Evolutionary conservation across 257 asterid genomes (phyloP).

Genomic region (Gentiana dahurica): DNA sequence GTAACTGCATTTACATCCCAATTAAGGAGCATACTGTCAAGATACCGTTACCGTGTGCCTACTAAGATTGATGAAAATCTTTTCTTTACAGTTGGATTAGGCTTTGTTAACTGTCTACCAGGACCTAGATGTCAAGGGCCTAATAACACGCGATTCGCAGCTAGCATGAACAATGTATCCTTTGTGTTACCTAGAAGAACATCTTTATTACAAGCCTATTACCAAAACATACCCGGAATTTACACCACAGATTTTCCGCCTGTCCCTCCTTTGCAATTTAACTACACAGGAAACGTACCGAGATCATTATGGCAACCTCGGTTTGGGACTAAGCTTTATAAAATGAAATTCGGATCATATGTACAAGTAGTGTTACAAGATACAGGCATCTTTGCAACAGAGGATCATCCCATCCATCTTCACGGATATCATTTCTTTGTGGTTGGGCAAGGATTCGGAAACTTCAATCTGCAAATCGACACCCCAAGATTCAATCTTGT

Average conservation of each 20-base stretch:
- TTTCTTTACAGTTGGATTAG: slow-evolving; percentile 40
- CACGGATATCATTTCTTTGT: slow-evolving; percentile 27
- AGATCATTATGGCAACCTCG: slow-evolving; percentile 24
- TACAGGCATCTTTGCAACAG: slow-evolving; percentile 19
- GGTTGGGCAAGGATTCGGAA: slow-evolving; percentile 22
- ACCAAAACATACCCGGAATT: slow-evolving; percentile 20
- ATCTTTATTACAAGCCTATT: slow-evolving; percentile 35
- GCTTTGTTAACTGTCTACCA: slow-evolving; percentile 22
- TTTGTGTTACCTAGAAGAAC: slow-evolving; percentile 30
- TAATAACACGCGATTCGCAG: slow-evolving; percentile 27
- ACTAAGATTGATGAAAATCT: slow-evolving; percentile 18
- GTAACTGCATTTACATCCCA: slow-evolving; percentile 18
- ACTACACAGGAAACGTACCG: slow-evolving; percentile 23
- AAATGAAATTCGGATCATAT: slow-evolving; percentile 16
- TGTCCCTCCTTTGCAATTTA: slow-evolving; percentile 22
- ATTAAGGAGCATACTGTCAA: slow-evolving; percentile 13
- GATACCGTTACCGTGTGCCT: slow-evolving; percentile 19
- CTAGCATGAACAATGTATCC: slow-evolving; percentile 39
- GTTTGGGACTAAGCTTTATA: slow-evolving; percentile 16
- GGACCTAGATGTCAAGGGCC: slow-evolving; percentile 42
- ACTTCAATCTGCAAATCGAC: slow-evolving; percentile 20
- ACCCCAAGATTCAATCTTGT: slow-evolving; percentile 22
- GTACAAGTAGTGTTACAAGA: slow-evolving; percentile 28
- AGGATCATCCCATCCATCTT: slow-evolving; percentile 30
- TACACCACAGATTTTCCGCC: slow-evolving; percentile 23